Percentiles rank a stretch among this genome's conserved stretches.
phyloP scores from a whole-genome alignment of 306 rosid species.

The Acacia crassicarpa region DNA sequence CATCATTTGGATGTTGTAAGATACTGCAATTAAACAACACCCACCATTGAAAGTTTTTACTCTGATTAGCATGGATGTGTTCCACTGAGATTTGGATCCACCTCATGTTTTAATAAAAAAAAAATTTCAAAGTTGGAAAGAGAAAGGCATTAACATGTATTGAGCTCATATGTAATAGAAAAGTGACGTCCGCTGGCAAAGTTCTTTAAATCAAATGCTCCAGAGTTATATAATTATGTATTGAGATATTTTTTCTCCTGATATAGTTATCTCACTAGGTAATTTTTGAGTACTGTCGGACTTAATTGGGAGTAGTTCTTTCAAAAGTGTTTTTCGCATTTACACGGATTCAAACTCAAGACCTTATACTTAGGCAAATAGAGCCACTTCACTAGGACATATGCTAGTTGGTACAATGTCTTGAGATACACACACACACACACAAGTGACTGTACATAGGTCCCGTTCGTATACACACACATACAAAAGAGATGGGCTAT shows the following conservation, averaged over 20 bases:
- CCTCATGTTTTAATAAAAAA: neutral
- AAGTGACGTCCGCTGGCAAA: neutral
- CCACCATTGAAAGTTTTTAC: neutral
- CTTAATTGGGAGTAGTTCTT: too few relatives aligned
- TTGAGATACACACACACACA: neutral
- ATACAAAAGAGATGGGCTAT: neutral
- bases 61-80: neutral
- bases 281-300: too few relatives aligned
- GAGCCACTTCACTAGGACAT: too few relatives aligned
- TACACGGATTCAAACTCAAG: too few relatives aligned
- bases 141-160: neutral
- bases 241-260: neutral
- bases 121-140: neutral
- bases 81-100: neutral
- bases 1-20: slow-evolving; percentile 36
- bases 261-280: too few relatives aligned
- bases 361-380: too few relatives aligned
- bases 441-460: neutral
- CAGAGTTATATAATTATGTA: neutral
- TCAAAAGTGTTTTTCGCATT: too few relatives aligned
- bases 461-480: neutral
- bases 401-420: too few relatives aligned
- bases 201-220: neutral
- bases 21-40: slow-evolving; percentile 36
- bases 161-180: too few relatives aligned